Conservation (phyloP, 2,329 filamentous ascomycete species). For the Hymenoscyphus albidus region DNA sequence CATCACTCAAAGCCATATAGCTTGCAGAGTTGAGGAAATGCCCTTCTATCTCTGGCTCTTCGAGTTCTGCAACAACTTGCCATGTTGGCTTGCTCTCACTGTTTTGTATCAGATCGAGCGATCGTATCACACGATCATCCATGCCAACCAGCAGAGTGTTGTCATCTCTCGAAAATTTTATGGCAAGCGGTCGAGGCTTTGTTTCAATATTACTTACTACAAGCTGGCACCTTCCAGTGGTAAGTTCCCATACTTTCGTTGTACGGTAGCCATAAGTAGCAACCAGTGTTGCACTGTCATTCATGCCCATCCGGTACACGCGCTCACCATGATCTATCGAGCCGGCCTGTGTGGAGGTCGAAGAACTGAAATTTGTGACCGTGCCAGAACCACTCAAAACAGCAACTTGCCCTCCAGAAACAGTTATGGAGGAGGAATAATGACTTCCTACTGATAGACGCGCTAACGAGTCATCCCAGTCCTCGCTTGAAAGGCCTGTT, state of each 20-base stretch:
- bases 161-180: slow-evolving; percentile 23
- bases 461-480: slow-evolving; percentile 9
- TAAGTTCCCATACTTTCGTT: slow-evolving; percentile 30
- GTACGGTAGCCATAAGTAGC: slow-evolving; percentile 33
- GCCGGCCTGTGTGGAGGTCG: slow-evolving; percentile 24
- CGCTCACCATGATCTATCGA: slow-evolving; percentile 1
- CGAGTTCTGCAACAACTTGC: slow-evolving; percentile 24
- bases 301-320: slow-evolving; percentile 23
- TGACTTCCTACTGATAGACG: not conserved
- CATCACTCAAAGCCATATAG: slow-evolving; percentile 31
- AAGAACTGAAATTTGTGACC: slow-evolving; percentile 25
- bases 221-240: slow-evolving; percentile 20
- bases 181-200: slow-evolving; percentile 27
- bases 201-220: slow-evolving; percentile 25
- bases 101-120: slow-evolving; percentile 12
- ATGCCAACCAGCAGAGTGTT: slow-evolving; percentile 26
- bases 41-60: slow-evolving; percentile 27
- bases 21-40: slow-evolving; percentile 29
- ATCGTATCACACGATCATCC: slow-evolving; percentile 27
- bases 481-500: not conserved
- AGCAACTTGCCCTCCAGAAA: no score
- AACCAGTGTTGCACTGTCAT: slow-evolving; percentile 23
- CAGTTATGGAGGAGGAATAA: no score
- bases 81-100: slow-evolving; percentile 20
- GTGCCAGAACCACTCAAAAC: not conserved